Percentiles rank a stretch among this genome's conserved stretches.
These are phyloP conservation scores for Trametes pubescens DNA, from an alignment of 1,284 basidiomycete species.

Conservation along the genomic window DNA sequence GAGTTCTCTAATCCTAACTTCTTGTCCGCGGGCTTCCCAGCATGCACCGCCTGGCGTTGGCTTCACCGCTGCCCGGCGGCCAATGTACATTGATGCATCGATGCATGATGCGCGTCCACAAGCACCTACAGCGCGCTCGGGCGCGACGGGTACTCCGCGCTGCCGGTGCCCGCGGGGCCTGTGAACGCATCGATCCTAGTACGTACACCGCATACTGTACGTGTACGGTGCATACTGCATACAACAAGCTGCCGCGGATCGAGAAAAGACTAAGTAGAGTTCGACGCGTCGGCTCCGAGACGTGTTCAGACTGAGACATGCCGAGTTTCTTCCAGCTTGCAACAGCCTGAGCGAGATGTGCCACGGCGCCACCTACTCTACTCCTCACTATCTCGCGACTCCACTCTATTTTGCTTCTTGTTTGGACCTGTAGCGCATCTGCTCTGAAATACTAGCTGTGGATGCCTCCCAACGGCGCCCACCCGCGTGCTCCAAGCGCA, in stretches of 20 bases:
- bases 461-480: too few species aligned
- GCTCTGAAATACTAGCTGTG: too few species aligned
- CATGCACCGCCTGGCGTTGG: neutral
- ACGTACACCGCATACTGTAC: neutral
- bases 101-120: conserved; percentile 19
- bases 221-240: neutral
- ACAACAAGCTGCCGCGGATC: neutral
- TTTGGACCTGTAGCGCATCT: too few species aligned
- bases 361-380: too few species aligned
- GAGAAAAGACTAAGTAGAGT: neutral
- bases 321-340: too few species aligned
- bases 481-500: too few species aligned
- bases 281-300: neutral
- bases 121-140: conserved; percentile 19
- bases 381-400: too few species aligned
- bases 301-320: too few species aligned
- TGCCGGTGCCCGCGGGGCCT: neutral
- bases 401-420: too few species aligned
- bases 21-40: neutral
- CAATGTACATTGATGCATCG: neutral
- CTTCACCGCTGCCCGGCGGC: neutral
- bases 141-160: conserved; percentile 3
- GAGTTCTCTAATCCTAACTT: too few species aligned
- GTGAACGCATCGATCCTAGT: neutral
- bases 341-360: too few species aligned